phyloP scores from a whole-genome alignment of 371 early-diverging fungal genomes.

The Paramicrosporidium saccamoebae region DNA sequence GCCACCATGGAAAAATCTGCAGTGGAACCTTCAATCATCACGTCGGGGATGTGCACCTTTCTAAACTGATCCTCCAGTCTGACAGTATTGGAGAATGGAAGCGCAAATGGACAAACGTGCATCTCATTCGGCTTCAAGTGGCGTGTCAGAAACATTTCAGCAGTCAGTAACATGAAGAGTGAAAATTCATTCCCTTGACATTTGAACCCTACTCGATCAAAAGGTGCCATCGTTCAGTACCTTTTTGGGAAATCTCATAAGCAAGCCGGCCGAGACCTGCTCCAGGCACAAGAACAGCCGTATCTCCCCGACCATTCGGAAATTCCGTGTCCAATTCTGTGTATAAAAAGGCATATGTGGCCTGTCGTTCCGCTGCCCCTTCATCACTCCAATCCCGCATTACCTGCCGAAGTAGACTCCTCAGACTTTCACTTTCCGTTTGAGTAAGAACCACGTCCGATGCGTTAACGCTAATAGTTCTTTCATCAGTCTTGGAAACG shows the following conservation, averaged over 20 bases:
- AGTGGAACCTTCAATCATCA: slow-evolving; percentile 12
- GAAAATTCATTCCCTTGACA: slow-evolving; percentile 56
- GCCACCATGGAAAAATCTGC: slow-evolving; percentile 78
- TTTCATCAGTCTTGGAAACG: too few species aligned
- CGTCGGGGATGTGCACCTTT: slow-evolving; percentile 42
- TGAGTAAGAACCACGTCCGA: too few species aligned
- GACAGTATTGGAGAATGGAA: slow-evolving; percentile 44
- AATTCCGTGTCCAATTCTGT: too few species aligned
- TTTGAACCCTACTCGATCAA: slow-evolving; percentile 16
- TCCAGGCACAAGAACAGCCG: slow-evolving; percentile 44
- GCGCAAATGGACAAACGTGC: slow-evolving; percentile 54
- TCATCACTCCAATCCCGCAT: too few species aligned
- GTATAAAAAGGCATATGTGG: too few species aligned
- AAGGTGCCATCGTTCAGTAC: slow-evolving; percentile 5
- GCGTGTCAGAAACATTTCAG: slow-evolving; percentile 51
- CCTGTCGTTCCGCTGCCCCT: too few species aligned
- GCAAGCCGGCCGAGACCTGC: slow-evolving; percentile 68
- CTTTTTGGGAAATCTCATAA: slow-evolving; percentile 34
- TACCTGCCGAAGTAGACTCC: too few species aligned
- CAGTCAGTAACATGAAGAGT: slow-evolving; percentile 41
- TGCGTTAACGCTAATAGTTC: too few species aligned
- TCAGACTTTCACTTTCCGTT: too few species aligned
- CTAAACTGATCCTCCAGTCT: slow-evolving; percentile 16
- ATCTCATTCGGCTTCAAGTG: slow-evolving; percentile 11
- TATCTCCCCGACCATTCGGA: slow-evolving; percentile 12